phyloP scores from a whole-genome alignment of 2,329 filamentous ascomycete genomes.

The Colletotrichum sublineola region DNA sequence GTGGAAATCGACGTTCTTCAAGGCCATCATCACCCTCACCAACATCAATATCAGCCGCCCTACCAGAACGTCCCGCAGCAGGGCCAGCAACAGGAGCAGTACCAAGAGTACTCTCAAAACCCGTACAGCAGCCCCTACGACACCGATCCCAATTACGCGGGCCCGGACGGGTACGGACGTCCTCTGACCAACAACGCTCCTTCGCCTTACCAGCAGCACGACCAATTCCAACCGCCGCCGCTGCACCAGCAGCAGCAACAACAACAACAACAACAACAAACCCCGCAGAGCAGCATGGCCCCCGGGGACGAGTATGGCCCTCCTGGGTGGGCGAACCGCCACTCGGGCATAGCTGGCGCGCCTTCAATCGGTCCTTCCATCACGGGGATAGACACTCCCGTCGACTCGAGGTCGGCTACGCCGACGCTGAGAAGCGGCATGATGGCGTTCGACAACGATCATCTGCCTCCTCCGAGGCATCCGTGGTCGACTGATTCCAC shows the following conservation, averaged over 20 bases:
- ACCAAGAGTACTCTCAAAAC: slow-evolving; percentile 45
- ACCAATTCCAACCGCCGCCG: slow-evolving; percentile 20
- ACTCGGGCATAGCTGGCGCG: slow-evolving; percentile 38
- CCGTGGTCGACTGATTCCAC: slow-evolving; percentile 36
- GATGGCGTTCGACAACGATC: slow-evolving; percentile 46
- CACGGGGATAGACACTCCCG: slow-evolving; percentile 43
- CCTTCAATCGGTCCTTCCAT: slow-evolving; percentile 38
- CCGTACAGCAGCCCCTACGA: slow-evolving; percentile 43
- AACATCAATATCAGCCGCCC: slow-evolving; percentile 37
- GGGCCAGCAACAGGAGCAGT: slow-evolving; percentile 37
- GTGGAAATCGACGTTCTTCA: slow-evolving; percentile 52
- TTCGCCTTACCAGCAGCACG: slow-evolving; percentile 34
- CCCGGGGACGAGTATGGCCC: slow-evolving; percentile 38
- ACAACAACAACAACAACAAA: slow-evolving; percentile 20
- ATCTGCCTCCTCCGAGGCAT: slow-evolving; percentile 33
- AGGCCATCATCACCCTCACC: slow-evolving; percentile 39
- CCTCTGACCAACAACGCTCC: slow-evolving; percentile 34
- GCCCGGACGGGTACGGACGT: slow-evolving; percentile 32
- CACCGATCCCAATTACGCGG: slow-evolving; percentile 47
- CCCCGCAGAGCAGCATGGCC: slow-evolving; percentile 19
- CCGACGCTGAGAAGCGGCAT: slow-evolving; percentile 49
- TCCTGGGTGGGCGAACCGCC: slow-evolving; percentile 40
- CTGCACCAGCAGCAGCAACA: slow-evolving; percentile 20
- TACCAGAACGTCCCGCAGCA: slow-evolving; percentile 30
- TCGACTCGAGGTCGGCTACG: slow-evolving; percentile 47